Percentiles rank a stretch among this genome's conserved stretches.
Conservation (phyloP, 2,329 filamentous ascomycete species). For the Emydomyces testavorans region DNA sequence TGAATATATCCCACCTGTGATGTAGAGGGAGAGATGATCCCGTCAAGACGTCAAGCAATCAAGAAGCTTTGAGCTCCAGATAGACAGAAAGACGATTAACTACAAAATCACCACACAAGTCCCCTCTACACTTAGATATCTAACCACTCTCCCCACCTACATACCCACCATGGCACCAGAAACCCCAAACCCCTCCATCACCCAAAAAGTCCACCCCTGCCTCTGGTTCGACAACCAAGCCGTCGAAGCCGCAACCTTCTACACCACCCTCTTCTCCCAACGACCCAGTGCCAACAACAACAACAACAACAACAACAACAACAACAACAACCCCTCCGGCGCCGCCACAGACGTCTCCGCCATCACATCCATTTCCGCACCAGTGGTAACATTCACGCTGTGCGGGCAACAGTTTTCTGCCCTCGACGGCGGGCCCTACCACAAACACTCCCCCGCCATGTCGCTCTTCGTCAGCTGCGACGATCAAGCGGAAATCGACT, state of each 20-base stretch:
- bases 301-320: no score
- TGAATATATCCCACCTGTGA: no score
- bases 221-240: slow-evolving; percentile 21
- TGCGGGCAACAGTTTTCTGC: slow-evolving; percentile 33
- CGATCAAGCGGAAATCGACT: slow-evolving; percentile 39
- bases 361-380: slow-evolving; percentile 24
- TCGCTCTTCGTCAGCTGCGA: slow-evolving; percentile 38
- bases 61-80: no score
- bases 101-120: no score
- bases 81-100: no score
- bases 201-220: slow-evolving; percentile 17
- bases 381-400: slow-evolving; percentile 32
- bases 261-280: slow-evolving; percentile 18
- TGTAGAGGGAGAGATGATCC: no score
- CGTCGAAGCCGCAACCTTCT: slow-evolving; percentile 20
- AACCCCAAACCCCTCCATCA: no score
- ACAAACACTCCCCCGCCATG: slow-evolving; percentile 33
- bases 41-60: no score
- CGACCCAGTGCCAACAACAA: neutral
- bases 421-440: slow-evolving; percentile 37
- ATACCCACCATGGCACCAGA: no score
- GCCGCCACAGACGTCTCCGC: slow-evolving; percentile 13
- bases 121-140: no score
- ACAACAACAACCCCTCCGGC: no score
- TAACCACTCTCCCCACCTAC: no score